Percentiles rank a stretch among this genome's conserved stretches.
Conservation (phyloP, 805 yeast genomes). For the Wickerhamiella musiphila region DNA sequence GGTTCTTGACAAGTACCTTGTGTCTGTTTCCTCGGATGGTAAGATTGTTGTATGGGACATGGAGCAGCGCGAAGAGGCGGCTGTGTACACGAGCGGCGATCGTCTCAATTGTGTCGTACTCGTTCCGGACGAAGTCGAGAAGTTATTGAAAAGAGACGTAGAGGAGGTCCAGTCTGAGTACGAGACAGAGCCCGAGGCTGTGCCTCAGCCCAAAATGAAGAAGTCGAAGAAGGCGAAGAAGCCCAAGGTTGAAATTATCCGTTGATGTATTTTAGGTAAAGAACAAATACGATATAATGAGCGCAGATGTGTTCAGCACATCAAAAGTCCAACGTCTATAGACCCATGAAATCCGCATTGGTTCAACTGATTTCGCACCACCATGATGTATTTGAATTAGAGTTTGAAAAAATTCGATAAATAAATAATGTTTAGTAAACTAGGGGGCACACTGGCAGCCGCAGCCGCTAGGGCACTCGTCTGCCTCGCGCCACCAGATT, state of each 20-base stretch:
- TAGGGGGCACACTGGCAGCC: conserved; percentile 76
- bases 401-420: no score
- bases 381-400: no score
- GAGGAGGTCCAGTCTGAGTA: conserved; percentile 45
- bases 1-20: conserved; percentile 34
- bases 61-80: conserved; percentile 52
- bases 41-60: conserved; percentile 83
- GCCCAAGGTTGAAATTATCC: conserved; percentile 15
- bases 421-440: not conserved
- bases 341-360: no score
- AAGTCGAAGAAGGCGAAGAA: conserved; percentile 15
- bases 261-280: no score
- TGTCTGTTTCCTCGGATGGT: conserved; percentile 86
- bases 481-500: conserved; percentile 51
- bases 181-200: conserved; percentile 17
- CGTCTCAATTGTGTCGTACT: conserved; percentile 73
- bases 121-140: conserved; percentile 58
- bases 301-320: not conserved
- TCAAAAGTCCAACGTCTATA: no score
- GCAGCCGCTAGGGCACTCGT: conserved; percentile 72
- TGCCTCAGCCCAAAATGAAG: conserved; percentile 4
- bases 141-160: conserved; percentile 43
- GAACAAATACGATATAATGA: conserved; percentile 4
- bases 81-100: conserved; percentile 82
- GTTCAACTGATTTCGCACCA: no score